Base-by-base conservation (phyloP, 116 monocot genomes). In the Zostera marina region DNA sequence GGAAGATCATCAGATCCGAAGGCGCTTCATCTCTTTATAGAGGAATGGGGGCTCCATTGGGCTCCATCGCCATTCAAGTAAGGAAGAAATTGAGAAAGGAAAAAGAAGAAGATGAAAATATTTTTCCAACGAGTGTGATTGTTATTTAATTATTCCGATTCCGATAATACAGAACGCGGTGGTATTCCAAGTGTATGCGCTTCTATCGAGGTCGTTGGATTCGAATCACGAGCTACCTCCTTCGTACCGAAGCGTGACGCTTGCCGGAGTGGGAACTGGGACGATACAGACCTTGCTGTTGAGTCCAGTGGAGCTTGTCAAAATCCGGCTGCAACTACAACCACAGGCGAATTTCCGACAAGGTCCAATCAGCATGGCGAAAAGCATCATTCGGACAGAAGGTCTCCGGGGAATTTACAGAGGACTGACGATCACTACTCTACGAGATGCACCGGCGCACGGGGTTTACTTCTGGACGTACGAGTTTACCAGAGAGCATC, bases 381-480 rank as follows among this genome's bases (percentile, higher is more conserved):
- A 53, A 66, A 76, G 42, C 10, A 86, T 98, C 23, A 22, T 83
- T 1, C 67, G 39, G 20, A 68, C 41, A 7, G 76, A 90, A 77
- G 98, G 98, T 12, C 12, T 83, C 14, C 60, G 60, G 1, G 98
- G 98, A 0, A 53, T 98, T 40, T 98, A 90, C 67, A 65, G 90
- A 8, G 98, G 98, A 19, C 71, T 98, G 11, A 58, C 72, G 0
- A 76, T 90, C 70, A 98, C 98, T 0, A 63, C 70, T 22, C 76
- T 98, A 24, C 63, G 98, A 0, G 98, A 98, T 48, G 82, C 90
- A 5, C 98, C 98, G 10, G 75, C 98, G 0, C 98, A 81, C 17
- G 90, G 79, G 20, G 76, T 83, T 17, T 98, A 98, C 76, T 98
- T 98, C 81, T 86, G 76, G 82, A 81, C 78, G 0, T 98, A 98